These are phyloP conservation scores for Volvox carteri DNA, from an alignment of 163 green algal genomes.

Conservation along the genomic window DNA sequence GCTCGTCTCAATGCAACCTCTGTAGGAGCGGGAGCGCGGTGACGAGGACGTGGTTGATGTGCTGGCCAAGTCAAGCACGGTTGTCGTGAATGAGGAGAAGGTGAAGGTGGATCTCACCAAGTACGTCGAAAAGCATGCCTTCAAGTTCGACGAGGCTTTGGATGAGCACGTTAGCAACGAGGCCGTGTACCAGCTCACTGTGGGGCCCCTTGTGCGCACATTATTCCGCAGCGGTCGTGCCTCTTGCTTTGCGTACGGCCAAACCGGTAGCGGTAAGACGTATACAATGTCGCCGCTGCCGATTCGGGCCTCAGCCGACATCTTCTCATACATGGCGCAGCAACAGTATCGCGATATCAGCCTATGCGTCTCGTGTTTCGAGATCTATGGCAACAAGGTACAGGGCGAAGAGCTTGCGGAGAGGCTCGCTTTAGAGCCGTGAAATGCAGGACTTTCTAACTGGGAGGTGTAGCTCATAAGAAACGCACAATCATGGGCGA, in stretches of 20 bases:
- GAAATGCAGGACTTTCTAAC: too few species aligned
- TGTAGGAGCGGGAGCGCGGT: slow-evolving; percentile 88
- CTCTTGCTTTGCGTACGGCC: slow-evolving; percentile 98
- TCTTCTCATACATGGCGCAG: slow-evolving; percentile 84
- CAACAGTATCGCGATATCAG: slow-evolving; percentile 74
- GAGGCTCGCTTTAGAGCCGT: background rate
- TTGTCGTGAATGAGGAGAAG: slow-evolving; percentile 92
- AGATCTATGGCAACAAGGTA: slow-evolving; percentile 99
- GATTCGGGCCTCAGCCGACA: slow-evolving; percentile 90
- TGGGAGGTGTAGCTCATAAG: too few species aligned
- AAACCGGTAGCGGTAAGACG: slow-evolving; percentile 97
- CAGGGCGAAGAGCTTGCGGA: background rate
- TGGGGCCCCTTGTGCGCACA: slow-evolving; percentile 94
- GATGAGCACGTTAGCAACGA: slow-evolving; percentile 93
- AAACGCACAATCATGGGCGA: too few species aligned
- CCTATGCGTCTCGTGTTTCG: slow-evolving; percentile 95
- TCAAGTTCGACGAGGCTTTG: slow-evolving; percentile 97
- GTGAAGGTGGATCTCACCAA: slow-evolving; percentile 96
- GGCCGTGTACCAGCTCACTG: slow-evolving; percentile 90
- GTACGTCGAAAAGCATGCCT: slow-evolving; percentile 80
- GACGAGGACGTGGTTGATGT: slow-evolving; percentile 93
- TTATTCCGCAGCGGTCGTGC: slow-evolving; percentile 91
- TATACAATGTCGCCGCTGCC: slow-evolving; percentile 98
- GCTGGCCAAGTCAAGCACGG: slow-evolving; percentile 31
- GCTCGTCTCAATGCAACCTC: background rate